Base-by-base conservation (phyloP, 352 stramenopile genomes). In the Globisporangium okanoganense region DNA sequence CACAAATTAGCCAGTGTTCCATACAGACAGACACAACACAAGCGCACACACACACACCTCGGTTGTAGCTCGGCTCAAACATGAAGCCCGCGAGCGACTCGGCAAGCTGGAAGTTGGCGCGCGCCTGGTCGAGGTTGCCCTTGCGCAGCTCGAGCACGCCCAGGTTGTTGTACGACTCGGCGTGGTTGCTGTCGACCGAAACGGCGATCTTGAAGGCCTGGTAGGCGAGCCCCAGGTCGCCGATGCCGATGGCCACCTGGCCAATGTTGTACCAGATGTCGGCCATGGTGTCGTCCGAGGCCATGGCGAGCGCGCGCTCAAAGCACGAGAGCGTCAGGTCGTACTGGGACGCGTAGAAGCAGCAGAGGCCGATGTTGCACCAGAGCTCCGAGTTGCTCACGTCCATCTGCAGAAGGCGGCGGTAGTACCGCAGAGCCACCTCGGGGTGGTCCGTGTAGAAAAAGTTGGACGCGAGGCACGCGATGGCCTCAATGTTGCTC, bases 211-310 rank as follows among this genome's bases (percentile, higher is more conserved):
- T 98, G 72, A 98, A 97, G 6, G 88, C 87, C 70, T 98, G 91
- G 73, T 97, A 97, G 13, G 91, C 94, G 35, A 98, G 75, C 5
- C 87, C 92, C 20, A 98, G 65, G 70, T 98, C 94, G 25, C 92
- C 92, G 38, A 98, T 94, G 65, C 88, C 89, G 41, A 98, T 88
- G 8, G 84, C 93, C 33, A 98, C 87, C 56, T 98, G 92, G 1
- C 90, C 93, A 33, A 98, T 78, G 70, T 98, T 98, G 78, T 97
- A 98, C 94, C 93, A 98, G 29, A 98, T 77, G 72, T 98, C 92
- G 29, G 87, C 88, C 73, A 95, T 93, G 56, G 75, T 85, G 58
- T 97, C 90, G 72, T 98, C 93, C 49, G 78, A 90, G 12, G 90
- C 90, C 56, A 96, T 74, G 12, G 71, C 62, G 3, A 98, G 81